Conservation (phyloP, 1,284 basidiomycete species). For the Ustilago hordei region DNA sequence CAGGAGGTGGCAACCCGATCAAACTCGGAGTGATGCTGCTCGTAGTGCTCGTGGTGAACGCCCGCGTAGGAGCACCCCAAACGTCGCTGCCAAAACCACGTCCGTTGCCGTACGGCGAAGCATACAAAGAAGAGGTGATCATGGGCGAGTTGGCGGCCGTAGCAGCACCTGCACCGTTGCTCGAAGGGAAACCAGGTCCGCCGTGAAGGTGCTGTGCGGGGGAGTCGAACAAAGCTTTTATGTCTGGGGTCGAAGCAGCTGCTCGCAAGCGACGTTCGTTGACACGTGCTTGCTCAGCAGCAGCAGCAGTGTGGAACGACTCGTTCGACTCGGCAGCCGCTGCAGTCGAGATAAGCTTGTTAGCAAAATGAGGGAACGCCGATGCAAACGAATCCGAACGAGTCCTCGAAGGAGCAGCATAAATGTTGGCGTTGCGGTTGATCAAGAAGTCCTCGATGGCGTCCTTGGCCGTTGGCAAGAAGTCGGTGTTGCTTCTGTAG, state of each 20-base stretch:
- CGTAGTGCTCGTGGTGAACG: slow-evolving; percentile 39
- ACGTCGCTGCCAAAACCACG: slow-evolving; percentile 61
- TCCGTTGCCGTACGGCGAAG: slow-evolving; percentile 60
- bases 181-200: slow-evolving; percentile 66
- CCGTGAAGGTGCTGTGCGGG: slow-evolving; percentile 69
- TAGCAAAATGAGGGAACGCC: slow-evolving; percentile 95
- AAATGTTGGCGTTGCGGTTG: slow-evolving; percentile 77
- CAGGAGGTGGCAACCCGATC: slow-evolving; percentile 39
- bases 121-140: slow-evolving; percentile 60
- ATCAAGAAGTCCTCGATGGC: slow-evolving; percentile 91
- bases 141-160: slow-evolving; percentile 56
- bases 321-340: slow-evolving; percentile 57
- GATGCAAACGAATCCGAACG: slow-evolving; percentile 91
- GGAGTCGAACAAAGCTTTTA: slow-evolving; percentile 88
- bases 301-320: slow-evolving; percentile 52
- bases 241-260: slow-evolving; percentile 89
- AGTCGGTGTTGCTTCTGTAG: slow-evolving; percentile 81
- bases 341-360: slow-evolving; percentile 77
- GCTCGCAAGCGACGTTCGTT: slow-evolving; percentile 82
- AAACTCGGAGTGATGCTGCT: slow-evolving; percentile 44
- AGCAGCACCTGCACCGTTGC: slow-evolving; percentile 32
- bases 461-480: slow-evolving; percentile 87
- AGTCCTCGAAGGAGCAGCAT: slow-evolving; percentile 68
- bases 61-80: slow-evolving; percentile 63
- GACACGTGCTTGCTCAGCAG: slow-evolving; percentile 71